These are phyloP conservation scores for Fusarium dimerum DNA, from an alignment of 2,329 filamentous ascomycete species.

Conservation along the genomic window DNA sequence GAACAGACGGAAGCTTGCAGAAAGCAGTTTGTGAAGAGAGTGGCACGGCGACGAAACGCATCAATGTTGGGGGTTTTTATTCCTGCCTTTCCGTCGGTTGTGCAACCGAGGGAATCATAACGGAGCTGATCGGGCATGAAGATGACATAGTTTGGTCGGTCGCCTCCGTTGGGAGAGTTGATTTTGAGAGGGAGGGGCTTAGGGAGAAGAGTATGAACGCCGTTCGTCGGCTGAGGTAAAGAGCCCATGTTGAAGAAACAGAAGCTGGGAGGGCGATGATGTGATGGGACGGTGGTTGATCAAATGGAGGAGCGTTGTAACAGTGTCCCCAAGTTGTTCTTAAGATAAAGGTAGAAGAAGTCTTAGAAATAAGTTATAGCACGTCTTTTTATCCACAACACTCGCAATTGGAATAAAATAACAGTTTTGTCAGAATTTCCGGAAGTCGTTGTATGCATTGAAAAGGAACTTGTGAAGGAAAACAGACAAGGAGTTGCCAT, in stretches of 20 bases:
- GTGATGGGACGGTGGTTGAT: too few relatives aligned
- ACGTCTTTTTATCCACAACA: not conserved
- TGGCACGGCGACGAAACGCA: conserved; percentile 38
- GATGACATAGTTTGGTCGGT: conserved; percentile 40
- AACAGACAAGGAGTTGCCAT: not conserved
- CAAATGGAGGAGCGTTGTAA: too few relatives aligned
- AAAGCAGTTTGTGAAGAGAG: conserved; percentile 47
- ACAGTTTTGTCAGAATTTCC: too few relatives aligned
- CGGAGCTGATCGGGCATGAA: conserved; percentile 52
- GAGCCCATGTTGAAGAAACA: too few relatives aligned
- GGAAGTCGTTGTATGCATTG: too few relatives aligned
- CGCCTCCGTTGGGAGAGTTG: conserved; percentile 29
- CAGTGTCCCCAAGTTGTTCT: too few relatives aligned
- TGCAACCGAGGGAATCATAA: conserved; percentile 44
- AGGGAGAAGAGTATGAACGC: conserved; percentile 3
- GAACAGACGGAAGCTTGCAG: conserved; percentile 48
- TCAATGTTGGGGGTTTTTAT: conserved; percentile 45
- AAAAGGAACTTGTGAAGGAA: not conserved
- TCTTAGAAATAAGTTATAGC: too few relatives aligned
- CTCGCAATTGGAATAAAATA: not conserved
- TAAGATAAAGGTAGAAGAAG: too few relatives aligned
- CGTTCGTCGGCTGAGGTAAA: too few relatives aligned
- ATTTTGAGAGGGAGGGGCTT: conserved; percentile 26
- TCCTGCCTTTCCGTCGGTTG: conserved; percentile 22
- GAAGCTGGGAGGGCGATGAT: too few relatives aligned